Base-by-base conservation (phyloP, 257 asterid species). In the Ehretia macrophylla region DNA sequence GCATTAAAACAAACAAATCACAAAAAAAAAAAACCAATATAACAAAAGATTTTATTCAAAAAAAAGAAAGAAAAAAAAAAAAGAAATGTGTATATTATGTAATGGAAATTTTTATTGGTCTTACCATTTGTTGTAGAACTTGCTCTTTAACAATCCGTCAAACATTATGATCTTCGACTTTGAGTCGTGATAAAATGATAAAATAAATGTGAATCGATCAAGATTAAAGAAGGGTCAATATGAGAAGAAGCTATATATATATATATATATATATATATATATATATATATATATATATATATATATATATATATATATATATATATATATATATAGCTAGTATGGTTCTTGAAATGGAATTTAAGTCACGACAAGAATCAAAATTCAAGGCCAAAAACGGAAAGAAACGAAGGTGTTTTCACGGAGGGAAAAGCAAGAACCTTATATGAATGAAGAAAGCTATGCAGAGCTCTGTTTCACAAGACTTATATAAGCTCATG, bases 91-190 rank as follows among this genome's bases (percentile, higher is more conserved):
- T 56, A 17, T 49, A 27, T 19, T 56, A 56, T 40, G 12, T 23
- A 5, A 39, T 35, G n/a, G n/a, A n/a, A n/a, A n/a, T n/a, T n/a
- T n/a, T n/a, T n/a, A n/a, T n/a, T n/a, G 52, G 11, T 64, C 75
- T 60, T 37, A 91, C 98, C 95, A 73, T 85, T 81, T 91, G 52
- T 78, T 14, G 44, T 60, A 77, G 64, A 91, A 88, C 69, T 81
- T 85, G 85, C 90, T 84, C 65, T 86, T 85, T 72, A 78, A 54
- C 56, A 82, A 64, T 51, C 73, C 72, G 50, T 82, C 85, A 47
- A 88, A 78, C 96, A 88, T 86, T 14, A 11, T 58, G 40, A n/a
- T 55, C 44, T 32, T 4, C 9, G 5, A 38, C n/a, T n/a, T n/a
- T n/a, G n/a, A n/a, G n/a, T n/a, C n/a, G n/a, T n/a, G n/a, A n/a